Conservation (phyloP, 129 eudicot genomes). For the Oenanthe sinensis region DNA sequence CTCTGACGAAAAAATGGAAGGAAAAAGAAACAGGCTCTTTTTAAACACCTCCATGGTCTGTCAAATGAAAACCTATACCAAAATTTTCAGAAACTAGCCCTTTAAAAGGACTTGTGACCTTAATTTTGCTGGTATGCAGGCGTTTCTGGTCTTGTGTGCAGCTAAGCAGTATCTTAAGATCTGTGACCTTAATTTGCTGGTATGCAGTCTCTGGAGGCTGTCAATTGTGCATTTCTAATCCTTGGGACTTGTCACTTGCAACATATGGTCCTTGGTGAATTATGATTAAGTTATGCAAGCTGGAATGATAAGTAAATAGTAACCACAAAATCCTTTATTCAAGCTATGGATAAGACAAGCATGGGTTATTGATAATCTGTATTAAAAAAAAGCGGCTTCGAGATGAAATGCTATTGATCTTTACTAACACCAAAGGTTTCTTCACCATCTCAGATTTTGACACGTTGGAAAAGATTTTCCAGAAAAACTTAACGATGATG, state of each 20-base stretch:
- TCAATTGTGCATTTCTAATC: conserved; percentile 13
- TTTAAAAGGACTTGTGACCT: too few species aligned
- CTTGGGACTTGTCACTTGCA: conserved; percentile 11
- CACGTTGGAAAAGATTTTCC: not conserved
- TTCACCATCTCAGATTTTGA: conserved; percentile 1
- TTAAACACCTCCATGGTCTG: too few species aligned
- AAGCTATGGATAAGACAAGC: too few species aligned
- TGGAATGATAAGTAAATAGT: conserved; percentile 27
- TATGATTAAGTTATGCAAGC: conserved; percentile 28
- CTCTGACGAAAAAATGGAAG: too few species aligned
- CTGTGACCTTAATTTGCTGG: conserved; percentile 23
- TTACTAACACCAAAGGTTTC: conserved; percentile 12
- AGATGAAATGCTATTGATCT: not conserved
- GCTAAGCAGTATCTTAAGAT: conserved; percentile 29
- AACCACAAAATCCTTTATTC: not conserved
- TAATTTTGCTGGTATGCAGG: too few species aligned
- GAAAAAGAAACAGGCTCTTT: too few species aligned
- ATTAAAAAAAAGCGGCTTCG: not conserved
- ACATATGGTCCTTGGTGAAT: conserved; percentile 9
- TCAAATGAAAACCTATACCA: too few species aligned
- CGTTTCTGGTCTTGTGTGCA: not conserved
- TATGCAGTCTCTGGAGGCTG: conserved; percentile 21
- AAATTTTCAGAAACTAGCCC: too few species aligned
- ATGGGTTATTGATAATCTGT: not conserved
- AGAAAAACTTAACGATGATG: not conserved